Conservation (phyloP, 1,284 basidiomycete genomes). For the Tilletia caries region DNA sequence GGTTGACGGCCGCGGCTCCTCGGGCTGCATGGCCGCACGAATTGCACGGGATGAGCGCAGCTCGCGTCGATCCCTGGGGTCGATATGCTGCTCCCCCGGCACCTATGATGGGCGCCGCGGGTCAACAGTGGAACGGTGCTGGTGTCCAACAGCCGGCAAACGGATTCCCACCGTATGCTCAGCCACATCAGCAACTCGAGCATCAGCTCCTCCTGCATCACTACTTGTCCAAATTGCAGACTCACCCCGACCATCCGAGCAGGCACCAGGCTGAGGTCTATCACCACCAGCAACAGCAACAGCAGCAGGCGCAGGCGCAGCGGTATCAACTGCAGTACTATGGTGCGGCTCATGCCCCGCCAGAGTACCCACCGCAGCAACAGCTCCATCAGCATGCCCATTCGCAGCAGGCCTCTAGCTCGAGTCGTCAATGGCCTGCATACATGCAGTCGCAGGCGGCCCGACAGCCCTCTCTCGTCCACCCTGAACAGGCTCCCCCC, state of each 20-base stretch:
- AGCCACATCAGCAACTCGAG: conserved; percentile 33
- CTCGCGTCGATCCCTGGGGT: neutral
- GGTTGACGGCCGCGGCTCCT: conserved; percentile 7
- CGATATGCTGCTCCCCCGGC: neutral
- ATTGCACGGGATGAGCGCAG: neutral
- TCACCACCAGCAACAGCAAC: neutral
- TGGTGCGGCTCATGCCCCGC: neutral
- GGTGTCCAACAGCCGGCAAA: neutral
- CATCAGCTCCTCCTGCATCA: conserved; percentile 37
- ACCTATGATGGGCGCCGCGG: neutral
- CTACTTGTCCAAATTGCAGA: conserved; percentile 33
- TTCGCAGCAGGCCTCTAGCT: neutral
- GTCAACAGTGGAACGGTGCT: neutral
- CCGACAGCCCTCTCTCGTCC: neutral
- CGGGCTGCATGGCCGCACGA: conserved; percentile 9
- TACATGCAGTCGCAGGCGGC: neutral
- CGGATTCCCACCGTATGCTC: conserved; percentile 11
- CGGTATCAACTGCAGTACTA: neutral
- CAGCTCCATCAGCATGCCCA: neutral
- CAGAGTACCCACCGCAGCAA: neutral
- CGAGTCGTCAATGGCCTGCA: neutral
- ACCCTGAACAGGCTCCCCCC: neutral
- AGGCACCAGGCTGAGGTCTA: conserved; percentile 13
- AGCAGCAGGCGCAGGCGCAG: neutral
- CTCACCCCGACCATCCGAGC: conserved; percentile 18